Percentiles rank a stretch among this genome's conserved stretches.
phyloP scores from a whole-genome alignment of 345 rosid genomes.

The Conringia planisiliqua region DNA sequence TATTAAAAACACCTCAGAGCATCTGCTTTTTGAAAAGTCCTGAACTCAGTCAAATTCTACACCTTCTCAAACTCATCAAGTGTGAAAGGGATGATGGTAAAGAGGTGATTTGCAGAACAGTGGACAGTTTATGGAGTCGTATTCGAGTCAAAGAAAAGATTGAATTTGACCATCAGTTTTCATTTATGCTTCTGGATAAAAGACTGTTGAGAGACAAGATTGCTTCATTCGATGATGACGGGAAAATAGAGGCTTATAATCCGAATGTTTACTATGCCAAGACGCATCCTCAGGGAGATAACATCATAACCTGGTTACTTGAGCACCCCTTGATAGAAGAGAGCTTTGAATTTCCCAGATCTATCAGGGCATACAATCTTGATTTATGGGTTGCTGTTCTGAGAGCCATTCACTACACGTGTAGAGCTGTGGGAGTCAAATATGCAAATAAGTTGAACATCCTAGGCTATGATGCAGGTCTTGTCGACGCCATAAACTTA shows the following conservation, averaged over 20 bases:
- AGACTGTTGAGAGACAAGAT: neutral
- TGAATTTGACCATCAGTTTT: constrained; percentile 1
- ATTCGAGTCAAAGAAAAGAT: constrained; percentile 10
- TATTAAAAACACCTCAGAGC: constrained; percentile 18
- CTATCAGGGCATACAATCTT: constrained; percentile 16
- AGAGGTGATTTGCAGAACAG: constrained; percentile 9
- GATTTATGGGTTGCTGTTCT: constrained; percentile 24
- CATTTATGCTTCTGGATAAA: constrained; percentile 20
- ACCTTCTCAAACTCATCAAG: constrained; percentile 2
- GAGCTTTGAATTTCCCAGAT: constrained; percentile 9
- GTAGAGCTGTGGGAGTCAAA: constrained; percentile 7
- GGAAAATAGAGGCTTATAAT: neutral
- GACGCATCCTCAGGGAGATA: constrained; percentile 15
- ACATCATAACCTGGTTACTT: constrained; percentile 17
- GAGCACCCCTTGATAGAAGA: neutral
- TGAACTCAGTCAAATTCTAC: constrained; percentile 8
- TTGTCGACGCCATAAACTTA: neutral
- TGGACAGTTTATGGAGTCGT: neutral
- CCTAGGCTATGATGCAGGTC: neutral
- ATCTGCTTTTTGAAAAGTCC: constrained; percentile 15
- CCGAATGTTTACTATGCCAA: neutral
- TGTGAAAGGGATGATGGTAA: constrained; percentile 13
- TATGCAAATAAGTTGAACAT: neutral
- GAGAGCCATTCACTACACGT: constrained; percentile 21
- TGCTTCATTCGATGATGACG: neutral